Base-by-base conservation (phyloP, 768 basidiomycete species). In the Psilocybe sp. region DNA sequence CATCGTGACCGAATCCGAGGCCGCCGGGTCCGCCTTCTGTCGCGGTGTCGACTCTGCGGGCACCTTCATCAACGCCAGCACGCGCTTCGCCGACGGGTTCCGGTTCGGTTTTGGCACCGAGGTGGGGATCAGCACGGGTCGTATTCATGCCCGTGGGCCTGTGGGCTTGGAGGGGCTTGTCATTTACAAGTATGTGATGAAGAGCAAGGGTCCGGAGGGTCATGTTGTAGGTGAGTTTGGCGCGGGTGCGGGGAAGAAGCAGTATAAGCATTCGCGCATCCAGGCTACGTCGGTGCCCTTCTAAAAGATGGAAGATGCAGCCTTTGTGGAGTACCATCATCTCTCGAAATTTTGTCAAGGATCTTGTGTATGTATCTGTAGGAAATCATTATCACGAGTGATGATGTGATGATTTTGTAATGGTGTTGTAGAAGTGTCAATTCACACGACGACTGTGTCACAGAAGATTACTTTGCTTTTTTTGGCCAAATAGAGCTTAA, bases 101-200 rank as follows among this genome's bases (percentile, higher is more conserved):
- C 71, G 96, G 52, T 98, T 93, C 64, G 97, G 97, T 0, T 94
- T 97, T 57, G 97, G 97, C 2, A 95, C 97, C 4, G 97, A 98
- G 69, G 96, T 99, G 0, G 97, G 97, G 8, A 97, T 99, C 61
- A 90, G 89, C 65, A 99, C 97, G 0, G 95, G 96, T 1, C 85
- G 90, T 62, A 96, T 97, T 49, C 97, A 99, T 62, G 95, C 97
- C 13, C 78, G 96, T 37, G 97, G 97, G 3, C 97, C 97, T 0
- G 96, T 98, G 1, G 96, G 96, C 0, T 74, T 98, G 46, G 92
- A 98, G 56, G 93, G 93, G 1, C 73, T 97, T 55, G 89, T 94
- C 36, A 97, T 86, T 50, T 98, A 99, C 77, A 98, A 98, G 72
- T 99, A 98, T 68, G 83, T 93, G 74, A 69, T 98, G 71, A 74